Evolutionary conservation across 257 asterid genomes (phyloP).

Genomic region (Solanum sejunctum): DNA sequence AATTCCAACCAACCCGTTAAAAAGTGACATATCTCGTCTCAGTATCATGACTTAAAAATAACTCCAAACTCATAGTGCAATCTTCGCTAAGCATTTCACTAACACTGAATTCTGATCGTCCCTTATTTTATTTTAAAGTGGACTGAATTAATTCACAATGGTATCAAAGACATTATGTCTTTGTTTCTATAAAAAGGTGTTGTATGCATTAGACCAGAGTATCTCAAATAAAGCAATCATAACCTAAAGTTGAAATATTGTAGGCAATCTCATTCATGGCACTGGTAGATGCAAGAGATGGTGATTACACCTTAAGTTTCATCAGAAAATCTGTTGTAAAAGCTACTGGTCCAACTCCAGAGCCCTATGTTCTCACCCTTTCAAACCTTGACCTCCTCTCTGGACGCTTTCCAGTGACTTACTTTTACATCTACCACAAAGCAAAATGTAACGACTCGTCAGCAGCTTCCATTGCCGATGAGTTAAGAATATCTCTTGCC

Average conservation of each 20-base stretch:
- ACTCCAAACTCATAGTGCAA: not conserved
- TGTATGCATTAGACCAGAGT: not conserved
- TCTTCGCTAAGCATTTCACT: not conserved
- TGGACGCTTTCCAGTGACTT: constrained; percentile 54
- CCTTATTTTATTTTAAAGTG: not conserved
- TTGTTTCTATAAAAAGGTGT: not conserved
- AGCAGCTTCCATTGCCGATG: not conserved
- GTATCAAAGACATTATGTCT: not conserved
- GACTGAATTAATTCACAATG: not conserved
- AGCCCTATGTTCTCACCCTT: constrained; percentile 19
- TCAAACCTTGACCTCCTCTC: constrained; percentile 55
- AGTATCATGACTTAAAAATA: not conserved
- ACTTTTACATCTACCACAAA: constrained; percentile 26
- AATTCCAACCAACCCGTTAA: too few relatives aligned
- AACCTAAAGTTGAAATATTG: not conserved
- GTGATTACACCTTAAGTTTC: constrained; percentile 17
- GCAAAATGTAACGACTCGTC: not conserved
- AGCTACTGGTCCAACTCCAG: constrained; percentile 18
- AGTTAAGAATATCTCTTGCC: constrained; percentile 28
- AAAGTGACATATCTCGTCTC: not conserved
- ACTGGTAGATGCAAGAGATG: not conserved
- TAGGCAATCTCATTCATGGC: not conserved
- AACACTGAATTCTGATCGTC: not conserved
- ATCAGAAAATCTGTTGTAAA: constrained; percentile 22
- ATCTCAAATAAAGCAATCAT: not conserved